Percentiles rank a stretch among this genome's conserved stretches.
phyloP scores from a whole-genome alignment of 805 yeast species.

The Hanseniaspora valbyensis region DNA sequence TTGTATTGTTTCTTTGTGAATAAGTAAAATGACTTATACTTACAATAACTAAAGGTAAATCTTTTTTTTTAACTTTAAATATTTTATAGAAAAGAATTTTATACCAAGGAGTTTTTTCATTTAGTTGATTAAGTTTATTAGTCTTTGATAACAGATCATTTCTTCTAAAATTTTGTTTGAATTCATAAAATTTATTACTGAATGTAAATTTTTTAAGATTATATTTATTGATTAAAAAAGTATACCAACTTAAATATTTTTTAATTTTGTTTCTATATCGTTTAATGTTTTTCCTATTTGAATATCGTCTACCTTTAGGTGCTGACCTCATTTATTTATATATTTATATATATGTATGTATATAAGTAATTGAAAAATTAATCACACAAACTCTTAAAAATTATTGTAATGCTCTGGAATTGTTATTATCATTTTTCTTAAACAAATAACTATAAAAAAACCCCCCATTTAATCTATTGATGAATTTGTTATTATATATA shows the following conservation, averaged over 20 bases:
- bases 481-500: no score
- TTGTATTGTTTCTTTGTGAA: background rate
- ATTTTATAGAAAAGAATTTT: background rate
- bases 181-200: background rate
- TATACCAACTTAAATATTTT: background rate
- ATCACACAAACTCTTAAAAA: no score
- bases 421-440: no score
- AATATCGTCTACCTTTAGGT: constrained; percentile 8
- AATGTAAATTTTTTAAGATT: background rate
- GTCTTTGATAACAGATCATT: background rate
- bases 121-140: no score
- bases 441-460: no score
- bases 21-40: background rate
- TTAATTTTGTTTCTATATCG: background rate
- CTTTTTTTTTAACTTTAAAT: background rate
- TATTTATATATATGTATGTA: background rate
- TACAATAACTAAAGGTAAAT: constrained; percentile 1
- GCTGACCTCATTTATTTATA: constrained; percentile 1
- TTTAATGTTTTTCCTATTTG: constrained; percentile 1
- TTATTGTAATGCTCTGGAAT: no score
- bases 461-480: no score
- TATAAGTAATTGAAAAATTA: background rate
- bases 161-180: background rate
- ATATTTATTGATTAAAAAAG: background rate
- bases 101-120: no score